Evolutionary conservation across 2,329 filamentous ascomycete species (phyloP), one percentile per base, ranked within the genome.

Genomic region (Pseudogymnoascus sp.): DNA sequence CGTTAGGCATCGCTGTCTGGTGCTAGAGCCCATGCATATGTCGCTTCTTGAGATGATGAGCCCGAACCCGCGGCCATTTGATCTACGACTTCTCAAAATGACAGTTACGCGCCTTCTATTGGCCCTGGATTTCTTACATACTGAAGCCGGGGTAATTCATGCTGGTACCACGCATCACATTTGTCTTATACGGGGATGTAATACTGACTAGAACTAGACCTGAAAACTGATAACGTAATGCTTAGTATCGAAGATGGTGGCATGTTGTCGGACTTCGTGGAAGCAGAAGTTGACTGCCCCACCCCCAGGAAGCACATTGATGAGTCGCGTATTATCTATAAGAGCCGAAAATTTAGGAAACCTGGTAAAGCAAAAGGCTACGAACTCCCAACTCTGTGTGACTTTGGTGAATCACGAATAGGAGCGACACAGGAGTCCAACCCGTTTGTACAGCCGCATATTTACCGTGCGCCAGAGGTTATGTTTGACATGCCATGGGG

Each of bases 151-250:
- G 14, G 16, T 72, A 14, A 66, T 71, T 7, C 71, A 73, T 60
- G 69, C 68, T 19, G 71, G 68, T 70, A 65, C 25, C 48, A 45
- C 8, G 67, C 65, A 69, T 63, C 14, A 62, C 54, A 39, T 45
- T 63, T 37, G 2, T 65, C 31, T 64, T 51, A 25, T 61, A 31
- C 19, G 54, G 25, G 14, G 23, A 25, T 62, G 10, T 65, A 48
- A 54, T 66, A 11, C 43, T 66, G 54, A 62, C 60, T 45, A 64
- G 4, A 23, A 45, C 62, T 37, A 76, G 72, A 76, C 65, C 66
- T 75, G 7, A 71, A 73, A 61, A 68, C 69, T 5, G 70, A 69
- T 34, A 76, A 77, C 19, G 67, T 77, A 23, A 68, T 77, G 34
- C 45, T 75, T 0, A 67, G 63, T 0, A 72, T 74, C 36, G 65